Percentiles rank a stretch among this genome's conserved stretches.
Evolutionary conservation across 2,329 filamentous ascomycete species (phyloP).

Genomic region (Penicillium sp.): DNA sequence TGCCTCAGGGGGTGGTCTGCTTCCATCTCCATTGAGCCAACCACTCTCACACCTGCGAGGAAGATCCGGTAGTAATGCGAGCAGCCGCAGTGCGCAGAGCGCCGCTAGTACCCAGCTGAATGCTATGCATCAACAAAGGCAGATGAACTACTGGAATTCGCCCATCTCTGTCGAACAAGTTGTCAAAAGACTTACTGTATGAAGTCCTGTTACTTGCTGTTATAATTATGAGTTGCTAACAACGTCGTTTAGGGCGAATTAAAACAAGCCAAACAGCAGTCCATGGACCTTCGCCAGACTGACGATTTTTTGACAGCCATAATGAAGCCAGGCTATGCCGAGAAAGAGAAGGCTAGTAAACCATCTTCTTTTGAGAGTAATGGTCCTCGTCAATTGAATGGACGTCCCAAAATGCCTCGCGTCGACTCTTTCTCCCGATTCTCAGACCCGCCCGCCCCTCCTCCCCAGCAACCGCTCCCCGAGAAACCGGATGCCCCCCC

Average conservation of each 20-base stretch:
- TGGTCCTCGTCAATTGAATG: slow-evolving; percentile 48
- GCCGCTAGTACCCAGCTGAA: slow-evolving; percentile 56
- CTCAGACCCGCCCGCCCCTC: slow-evolving; percentile 88
- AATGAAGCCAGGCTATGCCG: slow-evolving; percentile 67
- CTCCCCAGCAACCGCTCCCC: slow-evolving; percentile 87
- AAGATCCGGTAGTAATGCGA: slow-evolving; percentile 67
- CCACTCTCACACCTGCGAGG: slow-evolving; percentile 67
- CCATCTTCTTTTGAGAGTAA: slow-evolving; percentile 46
- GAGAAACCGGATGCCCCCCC: slow-evolving; percentile 76
- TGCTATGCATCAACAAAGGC: slow-evolving; percentile 68
- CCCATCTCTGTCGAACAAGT: slow-evolving; percentile 94
- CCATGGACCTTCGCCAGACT: slow-evolving; percentile 79
- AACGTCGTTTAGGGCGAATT: slow-evolving; percentile 74
- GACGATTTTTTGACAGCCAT: slow-evolving; percentile 78
- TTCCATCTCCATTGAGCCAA: slow-evolving; percentile 67
- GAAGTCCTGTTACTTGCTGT: slow-evolving; percentile 9
- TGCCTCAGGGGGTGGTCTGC: slow-evolving; percentile 67
- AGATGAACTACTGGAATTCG: slow-evolving; percentile 79
- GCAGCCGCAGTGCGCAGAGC: slow-evolving; percentile 59
- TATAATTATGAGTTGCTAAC: slow-evolving; percentile 23
- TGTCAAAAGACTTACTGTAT: slow-evolving; percentile 79
- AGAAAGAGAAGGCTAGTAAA: slow-evolving; percentile 50
- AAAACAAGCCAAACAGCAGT: slow-evolving; percentile 83
- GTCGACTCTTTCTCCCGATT: slow-evolving; percentile 80
- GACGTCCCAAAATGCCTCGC: slow-evolving; percentile 53